Base-by-base conservation (phyloP, 805 yeast genomes). In the Schwanniomyces vanrijiae region DNA sequence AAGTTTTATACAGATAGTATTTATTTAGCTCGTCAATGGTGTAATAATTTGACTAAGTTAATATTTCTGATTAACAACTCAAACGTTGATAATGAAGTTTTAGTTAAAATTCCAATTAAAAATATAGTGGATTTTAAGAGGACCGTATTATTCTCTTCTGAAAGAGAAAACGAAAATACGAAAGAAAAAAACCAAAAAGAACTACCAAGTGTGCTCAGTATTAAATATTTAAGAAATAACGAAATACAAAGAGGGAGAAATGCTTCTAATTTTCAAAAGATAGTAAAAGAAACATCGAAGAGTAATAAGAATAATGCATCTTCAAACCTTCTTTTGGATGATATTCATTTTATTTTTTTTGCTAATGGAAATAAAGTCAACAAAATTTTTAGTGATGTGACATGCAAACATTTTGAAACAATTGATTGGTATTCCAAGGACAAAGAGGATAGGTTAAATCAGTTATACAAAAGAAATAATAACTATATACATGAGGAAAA, bases 21-120 rank as follows among this genome's bases (percentile, higher is more conserved):
- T 13, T 82, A 76, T 50, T 69, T 84, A 5, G 97, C 97, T 0
- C 76, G 87, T 48, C 78, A 84, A 14, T 92, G 98, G 98, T 84
- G 81, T 40, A 82, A 84, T 44, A 68, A 77, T 8, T 65, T 92
- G 38, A 88, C 86, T 53, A 89, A 87, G 56, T 84, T 85, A 44
- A 82, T 89, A 1, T 92, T 92, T 65, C 65, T 64, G 44, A 53
- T 64, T 16, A 76, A 90, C 1, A 77, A 86, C 35, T 76, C 86
- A 45, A 87, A 88, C 61, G 72, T 77, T 20, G 84, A 84, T 11
- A 84, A 84, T 54, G 84, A 84, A 49, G 94, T 89, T 11, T 79
- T 87, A 18, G 71, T 91, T 16, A 86, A 87, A 55, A 80, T 92
- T 3, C 97, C 97, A 0, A 58, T 86, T 21, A 78, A 73, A 29